Evolutionary conservation across 192 early-diverging fungal species (phyloP), one percentile per base, ranked within the genome.

Genomic region (Coemansia erecta): DNA sequence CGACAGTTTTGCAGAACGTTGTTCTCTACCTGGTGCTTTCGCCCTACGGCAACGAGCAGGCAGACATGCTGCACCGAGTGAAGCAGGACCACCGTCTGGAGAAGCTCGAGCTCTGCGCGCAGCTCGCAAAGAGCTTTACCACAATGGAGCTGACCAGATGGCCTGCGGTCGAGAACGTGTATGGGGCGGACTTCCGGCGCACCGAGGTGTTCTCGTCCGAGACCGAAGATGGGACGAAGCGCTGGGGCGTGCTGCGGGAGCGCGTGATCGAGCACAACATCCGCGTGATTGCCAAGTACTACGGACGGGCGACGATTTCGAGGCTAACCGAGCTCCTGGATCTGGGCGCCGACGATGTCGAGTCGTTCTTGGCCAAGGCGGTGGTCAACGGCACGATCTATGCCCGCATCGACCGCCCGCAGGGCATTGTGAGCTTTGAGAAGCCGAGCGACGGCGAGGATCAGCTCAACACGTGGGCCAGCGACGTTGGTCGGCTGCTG

Each of bases 221-320:
- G 46, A 88, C 85, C 8, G 90, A 94, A 51, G 87, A 86, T 24
- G 92, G 93, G 24, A 72, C 85, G 63, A 85, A 88, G 75, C 84
- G 91, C 62, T 89, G 87, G 84, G 80, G 85, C 59, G 88, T 86
- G 44, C 81, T 99, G 57, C 94, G 95, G 66, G 88, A 94, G 59
- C 88, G 97, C 23, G 93, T 96, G 2, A 92, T 95, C 62, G 97
- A 99, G 70, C 97, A 99, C 86, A 99, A 99, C 75, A 89, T 98
- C 58, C 91, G 97, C 8, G 94, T 99, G 2, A 85, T 99, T 66
- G 92, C 94, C 41, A 90, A 91, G 66, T 99, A 98, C 78, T 99
- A 99, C 67, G 89, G 86, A 31, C 87, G 92, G 24, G 90, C 97
- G 37, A 86, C 90, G 8, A 85, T 87, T 23, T 85, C 87, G 78